Percentiles rank a stretch among this genome's conserved stretches.
These are phyloP conservation scores for Agaricus bisporus DNA, from an alignment of 768 basidiomycete species.

Conservation along the genomic window DNA sequence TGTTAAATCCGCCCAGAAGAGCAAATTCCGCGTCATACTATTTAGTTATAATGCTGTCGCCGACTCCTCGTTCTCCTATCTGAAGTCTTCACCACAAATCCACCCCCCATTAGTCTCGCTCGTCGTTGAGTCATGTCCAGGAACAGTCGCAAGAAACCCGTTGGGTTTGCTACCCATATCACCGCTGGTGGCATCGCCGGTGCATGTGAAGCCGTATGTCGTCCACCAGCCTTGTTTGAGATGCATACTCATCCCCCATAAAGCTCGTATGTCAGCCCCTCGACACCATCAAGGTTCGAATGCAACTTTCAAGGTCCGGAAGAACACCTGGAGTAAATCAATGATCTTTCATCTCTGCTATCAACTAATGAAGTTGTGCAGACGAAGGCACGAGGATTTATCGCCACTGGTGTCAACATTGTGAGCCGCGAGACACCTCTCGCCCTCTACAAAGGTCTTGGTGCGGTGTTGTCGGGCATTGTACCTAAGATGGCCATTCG, in stretches of 20 bases:
- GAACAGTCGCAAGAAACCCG: constrained; percentile 62
- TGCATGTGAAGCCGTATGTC: constrained; percentile 81
- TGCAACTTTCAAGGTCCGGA: constrained; percentile 91
- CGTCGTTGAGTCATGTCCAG: constrained; percentile 38
- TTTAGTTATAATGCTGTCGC: background rate
- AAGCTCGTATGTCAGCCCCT: constrained; percentile 86
- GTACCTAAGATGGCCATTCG: constrained; percentile 99
- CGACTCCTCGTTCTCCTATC: no score
- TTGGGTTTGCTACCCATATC: constrained; percentile 84
- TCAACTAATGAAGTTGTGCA: constrained; percentile 23
- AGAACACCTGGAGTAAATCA: constrained; percentile 72
- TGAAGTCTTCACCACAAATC: no score
- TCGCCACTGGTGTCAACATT: constrained; percentile 87
- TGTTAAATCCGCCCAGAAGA: constrained; percentile 18
- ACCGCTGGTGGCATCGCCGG: constrained; percentile 94
- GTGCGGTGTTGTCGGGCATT: constrained; percentile 93
- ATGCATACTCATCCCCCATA: background rate
- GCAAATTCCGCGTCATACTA: constrained; percentile 13
- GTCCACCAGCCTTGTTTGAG: background rate
- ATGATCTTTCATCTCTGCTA: background rate
- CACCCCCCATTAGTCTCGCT: background rate
- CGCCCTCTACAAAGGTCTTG: constrained; percentile 96
- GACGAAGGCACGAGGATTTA: constrained; percentile 89
- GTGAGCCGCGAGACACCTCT: constrained; percentile 88
- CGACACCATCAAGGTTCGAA: constrained; percentile 99